Base-by-base conservation (phyloP, 2,329 filamentous ascomycete species). In the Aspergillus sp. region DNA sequence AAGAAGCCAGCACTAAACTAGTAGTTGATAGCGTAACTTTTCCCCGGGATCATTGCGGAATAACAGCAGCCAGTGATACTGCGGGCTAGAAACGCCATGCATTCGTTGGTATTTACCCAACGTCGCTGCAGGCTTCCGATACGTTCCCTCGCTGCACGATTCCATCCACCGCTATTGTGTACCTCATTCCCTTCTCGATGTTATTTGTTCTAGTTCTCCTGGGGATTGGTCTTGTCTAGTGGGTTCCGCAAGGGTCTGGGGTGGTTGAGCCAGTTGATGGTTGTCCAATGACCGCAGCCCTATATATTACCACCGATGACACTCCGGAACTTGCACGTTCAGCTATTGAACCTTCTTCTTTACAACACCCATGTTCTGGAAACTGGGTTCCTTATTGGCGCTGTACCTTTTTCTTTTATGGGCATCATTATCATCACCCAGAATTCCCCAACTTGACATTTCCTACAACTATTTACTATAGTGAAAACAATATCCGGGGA, bases 251-350 rank as follows among this genome's bases (percentile, higher is more conserved):
- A 50, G 47, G 47, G 47, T 50, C 47, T 30, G 41, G 41, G 41
- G 41, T 17, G 47, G 23, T 30, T 19, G 25, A 50, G 23, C 53
- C 10, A 38, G n/a, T 36, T 25, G 54, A 57, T 63, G 41, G 41
- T 62, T 55, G 30, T 60, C 63, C 61, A 63, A 64, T 65, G n/a
- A 55, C 17, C 28, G 39, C 48, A 13, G 38, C 5, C 17, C 36
- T 62, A 49, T 28, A 41, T 43, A 10, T 53, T 49, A 49, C 47
- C 47, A 30, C 7, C 47, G 47, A 60, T 59, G 54, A 58, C 55
- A 45, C 36, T 41, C 52, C 56, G 39, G 54, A 30, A 30, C 17
- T 28, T 50, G 47, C 47, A 28, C 25, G 15, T 50, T 28, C 47
- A 50, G 47, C 47, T 30, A 50, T 50, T 30, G 25, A 50, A 30